Evolutionary conservation across 1,284 basidiomycete species (phyloP).

Genomic region (Coriolopsis trogii): DNA sequence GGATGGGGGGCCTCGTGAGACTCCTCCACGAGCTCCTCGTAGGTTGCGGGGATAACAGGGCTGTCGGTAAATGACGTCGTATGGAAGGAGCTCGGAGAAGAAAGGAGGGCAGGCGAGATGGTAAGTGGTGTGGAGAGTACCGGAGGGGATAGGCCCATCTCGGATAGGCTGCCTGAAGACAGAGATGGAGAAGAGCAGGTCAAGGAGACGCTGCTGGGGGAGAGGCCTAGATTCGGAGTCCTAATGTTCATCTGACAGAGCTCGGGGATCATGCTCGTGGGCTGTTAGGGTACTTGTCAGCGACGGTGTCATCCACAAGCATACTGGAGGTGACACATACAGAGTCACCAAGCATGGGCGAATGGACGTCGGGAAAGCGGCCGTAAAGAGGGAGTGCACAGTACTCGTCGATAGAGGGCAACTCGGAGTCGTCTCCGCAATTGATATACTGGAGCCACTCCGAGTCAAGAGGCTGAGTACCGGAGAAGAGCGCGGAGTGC

Average conservation of each 20-base stretch:
- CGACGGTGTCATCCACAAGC: background rate
- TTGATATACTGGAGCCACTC: too few relatives aligned
- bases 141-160: too few relatives aligned
- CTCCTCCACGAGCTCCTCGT: background rate
- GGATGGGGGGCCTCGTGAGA: background rate
- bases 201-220: background rate
- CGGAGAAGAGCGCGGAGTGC: background rate
- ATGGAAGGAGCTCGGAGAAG: slow-evolving; percentile 2
- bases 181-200: slow-evolving; percentile 2
- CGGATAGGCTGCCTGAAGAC: slow-evolving; percentile 1
- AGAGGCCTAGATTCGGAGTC: background rate
- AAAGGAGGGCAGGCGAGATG: slow-evolving; percentile 7
- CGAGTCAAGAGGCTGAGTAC: background rate
- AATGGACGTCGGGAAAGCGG: background rate
- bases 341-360: slow-evolving; percentile 8
- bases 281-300: background rate
- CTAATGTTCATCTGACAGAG: background rate
- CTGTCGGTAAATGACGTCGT: background rate
- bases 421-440: too few relatives aligned
- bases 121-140: slow-evolving; percentile 8
- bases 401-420: background rate
- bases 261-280: background rate
- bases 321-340: background rate
- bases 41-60: background rate
- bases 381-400: background rate